These are phyloP conservation scores for Butyriboletus loyo DNA, from an alignment of 768 basidiomycete species.

Conservation along the genomic window DNA sequence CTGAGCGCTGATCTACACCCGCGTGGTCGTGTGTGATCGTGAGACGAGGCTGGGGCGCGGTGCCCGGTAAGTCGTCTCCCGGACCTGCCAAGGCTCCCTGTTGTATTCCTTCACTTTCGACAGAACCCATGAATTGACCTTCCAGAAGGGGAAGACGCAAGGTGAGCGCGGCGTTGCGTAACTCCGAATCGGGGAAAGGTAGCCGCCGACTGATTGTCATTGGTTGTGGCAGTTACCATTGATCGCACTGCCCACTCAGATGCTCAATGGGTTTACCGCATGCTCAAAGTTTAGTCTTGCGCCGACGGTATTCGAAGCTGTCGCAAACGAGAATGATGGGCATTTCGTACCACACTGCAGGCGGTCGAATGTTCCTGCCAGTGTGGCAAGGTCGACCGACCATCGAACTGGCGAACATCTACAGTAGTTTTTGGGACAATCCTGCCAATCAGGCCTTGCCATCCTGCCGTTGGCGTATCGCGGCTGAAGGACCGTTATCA, in stretches of 20 bases:
- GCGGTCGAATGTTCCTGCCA: too few species aligned
- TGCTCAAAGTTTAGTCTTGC: not conserved
- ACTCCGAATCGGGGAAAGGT: not conserved
- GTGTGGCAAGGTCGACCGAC: not conserved
- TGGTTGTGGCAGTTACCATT: too few species aligned
- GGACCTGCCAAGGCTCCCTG: too few species aligned
- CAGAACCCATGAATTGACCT: not conserved
- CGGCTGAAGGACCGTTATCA: not conserved
- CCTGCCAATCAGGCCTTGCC: not conserved
- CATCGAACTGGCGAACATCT: not conserved
- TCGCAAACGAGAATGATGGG: not conserved
- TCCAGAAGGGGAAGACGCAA: not conserved
- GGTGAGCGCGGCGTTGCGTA: not conserved
- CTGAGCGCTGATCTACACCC: constrained; percentile 12
- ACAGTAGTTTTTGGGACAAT: not conserved
- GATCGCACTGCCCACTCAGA: too few species aligned
- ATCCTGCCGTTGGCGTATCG: not conserved
- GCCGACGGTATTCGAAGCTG: not conserved
- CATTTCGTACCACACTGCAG: not conserved
- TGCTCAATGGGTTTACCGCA: not conserved
- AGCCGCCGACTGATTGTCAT: not conserved
- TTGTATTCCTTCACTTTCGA: not conserved
- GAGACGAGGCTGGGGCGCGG: not conserved
- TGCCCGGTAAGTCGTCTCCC: too few species aligned
- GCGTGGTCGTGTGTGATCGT: constrained; percentile 3